A percentile compares a stretch with the other conserved stretches of the same genome.
Conservation (phyloP, 306 rosid species). For the Vigna reflexopilosa region DNA sequence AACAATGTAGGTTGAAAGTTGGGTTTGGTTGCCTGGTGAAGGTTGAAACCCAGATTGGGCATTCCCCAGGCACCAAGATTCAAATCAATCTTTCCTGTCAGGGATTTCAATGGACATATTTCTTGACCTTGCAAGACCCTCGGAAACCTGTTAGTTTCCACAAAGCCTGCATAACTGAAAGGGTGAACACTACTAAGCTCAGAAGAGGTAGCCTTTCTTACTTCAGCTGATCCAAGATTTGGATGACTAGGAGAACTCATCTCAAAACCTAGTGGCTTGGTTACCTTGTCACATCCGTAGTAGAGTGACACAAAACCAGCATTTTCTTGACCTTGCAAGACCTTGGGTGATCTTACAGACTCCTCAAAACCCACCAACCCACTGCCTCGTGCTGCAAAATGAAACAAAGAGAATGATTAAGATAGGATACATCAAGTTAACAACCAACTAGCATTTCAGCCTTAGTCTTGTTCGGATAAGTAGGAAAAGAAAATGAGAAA, state of each 20-base stretch:
- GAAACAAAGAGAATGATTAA: slow-evolving; percentile 26
- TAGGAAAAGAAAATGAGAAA: background rate
- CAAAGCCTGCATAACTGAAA: slow-evolving; percentile 78
- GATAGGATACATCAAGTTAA: slow-evolving; percentile 22
- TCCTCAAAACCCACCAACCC: slow-evolving; percentile 91
- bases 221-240: slow-evolving; percentile 59
- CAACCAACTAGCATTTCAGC: background rate
- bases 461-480: background rate
- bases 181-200: slow-evolving; percentile 71
- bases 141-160: slow-evolving; percentile 77
- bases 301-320: slow-evolving; percentile 80
- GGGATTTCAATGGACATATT: slow-evolving; percentile 83
- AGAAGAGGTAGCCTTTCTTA: slow-evolving; percentile 58
- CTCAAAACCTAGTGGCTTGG: slow-evolving; percentile 72
- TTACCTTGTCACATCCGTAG: slow-evolving; percentile 74
- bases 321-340: slow-evolving; percentile 99
- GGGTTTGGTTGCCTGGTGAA: slow-evolving; percentile 65
- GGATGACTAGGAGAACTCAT: slow-evolving; percentile 69
- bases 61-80: slow-evolving; percentile 77
- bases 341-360: slow-evolving; percentile 95
- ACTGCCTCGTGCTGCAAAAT: slow-evolving; percentile 64
- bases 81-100: slow-evolving; percentile 67
- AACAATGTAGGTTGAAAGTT: slow-evolving; percentile 61
- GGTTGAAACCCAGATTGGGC: slow-evolving; percentile 60
- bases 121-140: slow-evolving; percentile 99